A percentile compares a stretch with the other conserved stretches of the same genome.
phyloP scores from a whole-genome alignment of 2,329 filamentous ascomycete species.

The Aspergillus pseudonomiae region DNA sequence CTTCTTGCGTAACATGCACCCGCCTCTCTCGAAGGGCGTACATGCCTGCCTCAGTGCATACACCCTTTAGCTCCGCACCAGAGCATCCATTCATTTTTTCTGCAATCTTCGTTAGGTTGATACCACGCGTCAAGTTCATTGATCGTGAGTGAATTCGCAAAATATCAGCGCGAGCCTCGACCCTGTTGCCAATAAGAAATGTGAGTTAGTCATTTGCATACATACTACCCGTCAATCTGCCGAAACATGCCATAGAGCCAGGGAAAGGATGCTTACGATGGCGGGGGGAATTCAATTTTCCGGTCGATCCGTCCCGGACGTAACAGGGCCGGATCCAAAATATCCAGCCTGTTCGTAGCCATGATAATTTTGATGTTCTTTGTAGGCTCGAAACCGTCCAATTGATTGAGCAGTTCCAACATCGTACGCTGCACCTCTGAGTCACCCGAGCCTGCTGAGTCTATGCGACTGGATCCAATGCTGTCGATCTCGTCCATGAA shows the following conservation, averaged over 20 bases:
- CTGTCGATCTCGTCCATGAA: conserved; percentile 99
- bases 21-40: conserved; percentile 92
- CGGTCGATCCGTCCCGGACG: conserved; percentile 97
- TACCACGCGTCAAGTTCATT: conserved; percentile 97
- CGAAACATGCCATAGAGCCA: background rate
- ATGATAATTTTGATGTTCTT: conserved; percentile 99
- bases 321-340: conserved; percentile 90
- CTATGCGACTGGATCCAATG: conserved; percentile 94
- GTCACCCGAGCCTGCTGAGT: conserved; percentile 92
- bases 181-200: conserved; percentile 42
- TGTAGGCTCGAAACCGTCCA: conserved; percentile 97
- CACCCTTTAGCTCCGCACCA: conserved; percentile 95
- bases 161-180: conserved; percentile 96
- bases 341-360: conserved; percentile 97
- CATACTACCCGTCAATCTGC: background rate
- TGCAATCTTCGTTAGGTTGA: conserved; percentile 96
- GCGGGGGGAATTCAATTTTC: conserved; percentile 98
- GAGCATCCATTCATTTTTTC: conserved; percentile 99
- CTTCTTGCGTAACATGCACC: conserved; percentile 98
- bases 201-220: conserved; percentile 21
- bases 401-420: conserved; percentile 96
- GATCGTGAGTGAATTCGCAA: conserved; percentile 95
- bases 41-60: conserved; percentile 98
- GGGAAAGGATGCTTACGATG: conserved; percentile 58
- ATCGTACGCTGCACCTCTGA: conserved; percentile 98